These are phyloP conservation scores for Lipomyces sp. DNA, from an alignment of 805 yeast species.

Conservation along the genomic window DNA sequence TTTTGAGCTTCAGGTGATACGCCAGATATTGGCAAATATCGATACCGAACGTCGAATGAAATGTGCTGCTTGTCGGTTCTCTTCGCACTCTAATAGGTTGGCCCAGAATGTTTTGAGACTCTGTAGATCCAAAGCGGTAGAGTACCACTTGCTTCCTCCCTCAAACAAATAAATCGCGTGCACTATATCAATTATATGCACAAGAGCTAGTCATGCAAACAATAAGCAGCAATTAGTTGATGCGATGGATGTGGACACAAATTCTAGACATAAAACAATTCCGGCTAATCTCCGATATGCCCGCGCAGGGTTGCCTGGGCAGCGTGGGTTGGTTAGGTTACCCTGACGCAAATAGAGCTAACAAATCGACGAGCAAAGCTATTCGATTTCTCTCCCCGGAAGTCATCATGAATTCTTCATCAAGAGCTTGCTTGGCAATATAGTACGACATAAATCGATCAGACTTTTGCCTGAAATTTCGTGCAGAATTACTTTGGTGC, in stretches of 20 bases:
- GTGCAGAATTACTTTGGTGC: no score
- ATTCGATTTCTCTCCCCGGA: no score
- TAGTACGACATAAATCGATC: no score
- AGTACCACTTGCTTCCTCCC: not conserved
- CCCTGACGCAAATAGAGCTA: no score
- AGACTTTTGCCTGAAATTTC: no score
- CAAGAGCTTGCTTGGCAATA: no score
- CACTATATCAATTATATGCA: not conserved
- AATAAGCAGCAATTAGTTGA: not conserved
- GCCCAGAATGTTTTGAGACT: not conserved
- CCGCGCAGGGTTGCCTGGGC: not conserved
- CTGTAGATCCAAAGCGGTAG: not conserved
- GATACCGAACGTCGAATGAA: not conserved
- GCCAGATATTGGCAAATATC: not conserved
- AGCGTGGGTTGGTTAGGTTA: no score
- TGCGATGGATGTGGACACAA: not conserved
- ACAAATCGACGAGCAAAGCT: no score
- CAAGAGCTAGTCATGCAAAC: not conserved
- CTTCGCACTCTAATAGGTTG: not conserved
- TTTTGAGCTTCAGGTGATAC: no score
- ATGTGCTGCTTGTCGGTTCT: not conserved
- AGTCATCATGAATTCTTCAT: no score
- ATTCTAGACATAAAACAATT: not conserved
- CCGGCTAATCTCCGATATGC: not conserved
- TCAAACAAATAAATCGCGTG: not conserved